phyloP scores from a whole-genome alignment of 148 eudicot species.

The Gaultheria prostrata region DNA sequence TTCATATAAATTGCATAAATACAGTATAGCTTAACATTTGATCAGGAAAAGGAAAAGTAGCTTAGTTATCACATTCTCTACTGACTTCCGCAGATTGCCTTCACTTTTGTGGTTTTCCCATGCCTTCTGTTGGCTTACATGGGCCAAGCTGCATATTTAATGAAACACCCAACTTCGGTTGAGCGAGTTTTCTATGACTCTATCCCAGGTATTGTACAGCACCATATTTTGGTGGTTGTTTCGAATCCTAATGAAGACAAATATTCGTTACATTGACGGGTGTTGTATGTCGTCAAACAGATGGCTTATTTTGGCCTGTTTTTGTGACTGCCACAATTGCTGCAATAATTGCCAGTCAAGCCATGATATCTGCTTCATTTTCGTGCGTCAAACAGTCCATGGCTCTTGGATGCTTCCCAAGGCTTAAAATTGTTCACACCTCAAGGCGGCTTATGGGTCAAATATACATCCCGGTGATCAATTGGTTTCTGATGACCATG shows the following conservation, averaged over 20 bases:
- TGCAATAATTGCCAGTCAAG: conserved; percentile 94
- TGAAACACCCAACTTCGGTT: conserved; percentile 51
- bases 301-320: conserved; percentile 82
- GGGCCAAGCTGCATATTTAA: conserved; percentile 91
- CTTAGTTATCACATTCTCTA: conserved; percentile 1
- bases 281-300: conserved; percentile 35
- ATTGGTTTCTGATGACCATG: conserved; percentile 91
- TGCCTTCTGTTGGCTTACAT: conserved; percentile 93
- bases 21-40: too few species aligned
- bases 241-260: neutral
- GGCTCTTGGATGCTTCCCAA: conserved; percentile 94
- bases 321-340: conserved; percentile 89
- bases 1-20: conserved; percentile 7
- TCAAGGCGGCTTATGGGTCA: conserved; percentile 88
- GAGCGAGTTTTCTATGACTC: conserved; percentile 70
- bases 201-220: conserved; percentile 61
- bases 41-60: neutral
- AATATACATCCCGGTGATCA: conserved; percentile 92
- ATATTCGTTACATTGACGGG: neutral
- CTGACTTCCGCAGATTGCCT: conserved; percentile 66
- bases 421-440: conserved; percentile 88
- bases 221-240: neutral
- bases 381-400: conserved; percentile 85
- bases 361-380: conserved; percentile 98
- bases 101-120: conserved; percentile 81